Conservation (phyloP, 805 yeast genomes). For the Starmerella sp. region DNA sequence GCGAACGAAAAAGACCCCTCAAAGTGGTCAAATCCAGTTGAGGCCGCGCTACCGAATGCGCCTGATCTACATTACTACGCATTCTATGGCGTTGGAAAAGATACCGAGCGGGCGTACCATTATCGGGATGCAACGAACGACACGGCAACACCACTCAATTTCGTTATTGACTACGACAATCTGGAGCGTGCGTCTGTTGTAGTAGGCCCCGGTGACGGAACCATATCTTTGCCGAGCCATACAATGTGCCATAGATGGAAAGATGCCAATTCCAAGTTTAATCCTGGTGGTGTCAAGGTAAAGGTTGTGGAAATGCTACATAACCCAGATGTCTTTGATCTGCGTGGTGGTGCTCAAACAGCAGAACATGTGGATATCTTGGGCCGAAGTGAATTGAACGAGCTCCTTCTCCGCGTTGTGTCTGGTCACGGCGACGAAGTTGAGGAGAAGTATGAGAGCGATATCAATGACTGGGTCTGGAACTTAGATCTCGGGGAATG, state of each 20-base stretch:
- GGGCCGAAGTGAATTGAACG: conserved; percentile 88
- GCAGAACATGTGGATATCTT: conserved; percentile 96
- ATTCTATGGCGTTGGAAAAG: conserved; percentile 93
- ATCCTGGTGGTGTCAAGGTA: conserved; percentile 66
- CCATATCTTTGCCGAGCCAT: conserved; percentile 78
- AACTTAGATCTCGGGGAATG: conserved; percentile 37
- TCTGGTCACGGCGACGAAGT: conserved; percentile 67
- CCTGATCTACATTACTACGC: conserved; percentile 84
- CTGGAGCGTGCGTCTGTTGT: conserved; percentile 47
- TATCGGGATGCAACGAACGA: conserved; percentile 61
- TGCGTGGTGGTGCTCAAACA: conserved; percentile 93
- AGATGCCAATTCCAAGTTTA: conserved; percentile 46
- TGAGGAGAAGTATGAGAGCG: conserved; percentile 46
- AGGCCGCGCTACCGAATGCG: conserved; percentile 83
- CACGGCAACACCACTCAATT: conserved; percentile 42
- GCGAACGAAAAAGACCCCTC: conserved; percentile 57
- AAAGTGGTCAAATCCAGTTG: conserved; percentile 93
- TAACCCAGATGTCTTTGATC: conserved; percentile 87
- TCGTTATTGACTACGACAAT: conserved; percentile 58
- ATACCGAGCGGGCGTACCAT: conserved; percentile 86
- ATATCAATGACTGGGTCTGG: conserved; percentile 50
- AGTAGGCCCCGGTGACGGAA: conserved; percentile 92
- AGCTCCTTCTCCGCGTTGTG: conserved; percentile 68
- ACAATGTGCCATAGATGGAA: conserved; percentile 88
- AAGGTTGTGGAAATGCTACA: conserved; percentile 83